Evolutionary conservation across 352 stramenopile species (phyloP).

Genomic region (Pythium pectinolyticum): DNA sequence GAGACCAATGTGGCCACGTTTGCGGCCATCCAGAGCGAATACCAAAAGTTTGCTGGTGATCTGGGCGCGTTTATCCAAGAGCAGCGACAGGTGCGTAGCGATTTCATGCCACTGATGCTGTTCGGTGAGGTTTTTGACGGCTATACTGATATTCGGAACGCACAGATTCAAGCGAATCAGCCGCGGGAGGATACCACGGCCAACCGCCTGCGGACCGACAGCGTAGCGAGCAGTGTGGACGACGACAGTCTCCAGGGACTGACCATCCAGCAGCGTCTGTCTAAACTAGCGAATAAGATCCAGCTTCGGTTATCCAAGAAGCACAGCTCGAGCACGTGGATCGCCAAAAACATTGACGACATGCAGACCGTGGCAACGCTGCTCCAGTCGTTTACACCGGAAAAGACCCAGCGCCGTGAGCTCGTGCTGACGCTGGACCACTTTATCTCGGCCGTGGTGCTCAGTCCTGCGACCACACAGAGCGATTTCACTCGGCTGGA

Average conservation of each 20-base stretch:
- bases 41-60: constrained; percentile 46
- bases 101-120: background rate
- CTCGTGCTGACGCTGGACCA: constrained; percentile 67
- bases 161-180: constrained; percentile 41
- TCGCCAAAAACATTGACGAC: constrained; percentile 59
- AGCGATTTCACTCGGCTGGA: constrained; percentile 40
- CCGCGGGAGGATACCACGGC: constrained; percentile 13
- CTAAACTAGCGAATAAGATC: constrained; percentile 53
- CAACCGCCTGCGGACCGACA: constrained; percentile 27
- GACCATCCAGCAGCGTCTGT: constrained; percentile 29
- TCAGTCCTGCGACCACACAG: constrained; percentile 32
- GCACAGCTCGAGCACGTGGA: constrained; percentile 54
- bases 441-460: constrained; percentile 65
- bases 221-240: constrained; percentile 28
- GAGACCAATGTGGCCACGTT: constrained; percentile 55
- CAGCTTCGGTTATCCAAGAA: constrained; percentile 68
- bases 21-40: constrained; percentile 53
- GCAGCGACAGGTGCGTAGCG: constrained; percentile 49
- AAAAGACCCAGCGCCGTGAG: constrained; percentile 53
- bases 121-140: background rate
- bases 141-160: constrained; percentile 1
- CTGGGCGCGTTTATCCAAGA: constrained; percentile 54
- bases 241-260: constrained; percentile 6
- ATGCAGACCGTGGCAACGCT: constrained; percentile 41
- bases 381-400: constrained; percentile 33